Base-by-base conservation (phyloP, 129 eudicot genomes). In the Calendula officinalis region DNA sequence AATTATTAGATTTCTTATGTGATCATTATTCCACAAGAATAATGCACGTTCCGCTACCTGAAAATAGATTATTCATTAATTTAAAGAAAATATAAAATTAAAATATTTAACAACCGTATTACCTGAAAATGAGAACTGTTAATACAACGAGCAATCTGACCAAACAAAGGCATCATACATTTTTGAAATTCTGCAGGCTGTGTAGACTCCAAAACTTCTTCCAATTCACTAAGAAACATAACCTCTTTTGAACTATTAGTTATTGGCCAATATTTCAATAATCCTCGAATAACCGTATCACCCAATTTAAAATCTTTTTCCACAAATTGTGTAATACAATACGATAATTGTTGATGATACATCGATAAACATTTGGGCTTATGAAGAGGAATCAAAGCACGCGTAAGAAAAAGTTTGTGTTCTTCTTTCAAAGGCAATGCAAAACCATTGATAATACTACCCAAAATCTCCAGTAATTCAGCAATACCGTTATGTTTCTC, bases 101-200 rank as follows among this genome's bases (percentile, higher is more conserved):
- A 5, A 16, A 41, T 50, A 42, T 33, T 40, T 14, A 43, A 59
- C 40, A 41, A 60, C 35, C 22, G 0, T 9, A 4, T 27, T 77
- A 86, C 95, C 95, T 86, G 95, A 56, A 86, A 86, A 75, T 86
- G 95, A 8, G 86, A 80, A 56, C 95, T 86, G 54, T 75, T 80
- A 64, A 86, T 82, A 66, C 95, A 83, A 11, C 81, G 82, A 38
- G 76, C 89, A 47, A 86, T 80, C 75, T 83, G 89, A 34, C 72
- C 73, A 53, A 83, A 86, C 73, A 86, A 39, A 32, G 83, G 87
- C 50, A 80, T 83, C 95, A 86, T 78, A 71, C 95, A 86, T 8
- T 56, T 56, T 47, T 86, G 95, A 78, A 86, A 86, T 37, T 86
- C 95, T 16, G 89, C 76, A 72, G 81, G 75, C 59, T 86, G 95